Evolutionary conservation across 2,329 filamentous ascomycete genomes (phyloP), one percentile per base, ranked within the genome.

Genomic region (Colletotrichum melonis): DNA sequence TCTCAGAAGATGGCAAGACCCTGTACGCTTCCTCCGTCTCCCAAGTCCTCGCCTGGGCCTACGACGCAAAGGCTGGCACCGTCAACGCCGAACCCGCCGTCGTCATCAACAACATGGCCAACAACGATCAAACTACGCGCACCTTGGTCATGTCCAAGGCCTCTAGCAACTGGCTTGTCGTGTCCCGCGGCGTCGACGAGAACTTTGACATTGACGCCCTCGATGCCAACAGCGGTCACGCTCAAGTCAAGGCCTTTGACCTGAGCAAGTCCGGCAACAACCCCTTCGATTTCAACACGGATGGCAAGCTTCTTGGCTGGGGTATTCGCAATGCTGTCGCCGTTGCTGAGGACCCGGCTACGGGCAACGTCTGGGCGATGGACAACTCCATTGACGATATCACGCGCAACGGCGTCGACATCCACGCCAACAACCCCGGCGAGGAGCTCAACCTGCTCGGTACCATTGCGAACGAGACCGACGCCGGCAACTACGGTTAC

Each of bases 361-460:
- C 84, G 1, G 88, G 88, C 24, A 87, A 85, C 22, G 84, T 91
- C 72, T 90, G 86, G 83, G 85, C 84, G 22, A 91, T 95, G 8
- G 93, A 95, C 81, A 95, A 95, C 81, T 92, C 89, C 2, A 90
- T 90, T 9, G 92, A 94, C 80, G 81, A 92, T 49, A 85, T 94
- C 19, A 81, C 82, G 16, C 87, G 92, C 38, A 81, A 86, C 60
- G 88, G 88, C 11, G 76, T 85, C n/a, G 90, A 93, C 73, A 87
- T 94, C 57, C 90, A 93, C 76, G 80, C 89, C 73, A 86, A 93
- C 77, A 95, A 95, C 77, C 93, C 93, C 0, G 93, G 87, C 19
- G 93, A 95, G 78, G 92, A 95, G 81, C 82, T 95, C 80, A 94
- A 95, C 81, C 94, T 90, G 79, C 89, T 93, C 73, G 92, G 93